A percentile compares a stretch with the other conserved stretches of the same genome.
These are phyloP conservation scores for Gleditsia sinensis DNA, from an alignment of 306 rosid genomes.

Conservation along the genomic window DNA sequence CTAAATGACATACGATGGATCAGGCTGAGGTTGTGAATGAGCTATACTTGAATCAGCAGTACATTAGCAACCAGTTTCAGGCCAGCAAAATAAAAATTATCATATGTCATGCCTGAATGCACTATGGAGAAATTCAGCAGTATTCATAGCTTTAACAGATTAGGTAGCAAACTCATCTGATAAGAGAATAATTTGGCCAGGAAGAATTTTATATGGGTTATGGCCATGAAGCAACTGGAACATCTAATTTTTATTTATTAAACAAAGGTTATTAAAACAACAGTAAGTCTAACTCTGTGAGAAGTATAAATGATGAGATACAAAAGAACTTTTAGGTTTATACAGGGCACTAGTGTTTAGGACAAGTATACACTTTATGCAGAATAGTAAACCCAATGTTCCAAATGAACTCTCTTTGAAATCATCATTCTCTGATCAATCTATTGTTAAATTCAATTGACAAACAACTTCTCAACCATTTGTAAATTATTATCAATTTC, in stretches of 20 bases:
- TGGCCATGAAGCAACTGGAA: too few species aligned
- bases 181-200: too few species aligned
- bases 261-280: constrained; percentile 33
- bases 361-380: neutral
- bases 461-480: neutral
- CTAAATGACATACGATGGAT: constrained; percentile 70
- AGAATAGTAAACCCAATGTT: neutral
- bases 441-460: neutral
- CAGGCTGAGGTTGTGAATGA: constrained; percentile 51
- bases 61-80: constrained; percentile 40
- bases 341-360: neutral
- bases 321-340: neutral
- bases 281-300: constrained; percentile 16
- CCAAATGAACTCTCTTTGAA: neutral
- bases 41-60: constrained; percentile 84
- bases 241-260: constrained; percentile 44
- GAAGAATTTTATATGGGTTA: too few species aligned
- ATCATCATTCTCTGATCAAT: neutral
- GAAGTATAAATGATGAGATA: neutral
- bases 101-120: constrained; percentile 69
- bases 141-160: constrained; percentile 65
- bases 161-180: too few species aligned
- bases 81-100: constrained; percentile 8
- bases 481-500: neutral
- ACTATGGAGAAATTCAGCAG: constrained; percentile 72